Evolutionary conservation across 108 stramenopile species (phyloP).

Genomic region (Nannochloropsis salina): DNA sequence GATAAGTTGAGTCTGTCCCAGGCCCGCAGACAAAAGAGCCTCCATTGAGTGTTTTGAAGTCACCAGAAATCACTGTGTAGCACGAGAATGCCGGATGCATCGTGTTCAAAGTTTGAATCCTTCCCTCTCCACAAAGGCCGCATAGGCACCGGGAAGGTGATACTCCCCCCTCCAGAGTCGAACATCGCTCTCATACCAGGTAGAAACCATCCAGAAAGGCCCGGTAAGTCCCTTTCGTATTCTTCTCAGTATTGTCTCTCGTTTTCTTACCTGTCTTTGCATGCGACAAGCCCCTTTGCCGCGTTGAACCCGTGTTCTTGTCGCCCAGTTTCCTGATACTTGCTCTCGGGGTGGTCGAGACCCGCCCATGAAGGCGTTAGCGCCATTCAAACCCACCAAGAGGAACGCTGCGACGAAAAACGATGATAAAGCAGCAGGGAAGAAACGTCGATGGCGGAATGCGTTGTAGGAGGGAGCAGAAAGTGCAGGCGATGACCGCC

Average conservation of each 20-base stretch:
- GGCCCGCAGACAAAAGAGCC: not conserved
- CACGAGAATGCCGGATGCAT: too few species aligned
- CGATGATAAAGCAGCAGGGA: too few species aligned
- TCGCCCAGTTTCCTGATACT: not conserved
- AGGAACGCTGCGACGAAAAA: not conserved
- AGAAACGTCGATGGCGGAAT: too few species aligned
- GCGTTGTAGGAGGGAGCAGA: too few species aligned
- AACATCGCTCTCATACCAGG: too few species aligned
- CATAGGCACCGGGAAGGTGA: too few species aligned
- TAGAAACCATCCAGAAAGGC: too few species aligned
- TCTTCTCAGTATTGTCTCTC: not conserved
- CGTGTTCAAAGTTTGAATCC: not conserved
- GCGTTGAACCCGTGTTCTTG: not conserved
- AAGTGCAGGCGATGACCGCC: too few species aligned
- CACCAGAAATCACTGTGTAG: not conserved
- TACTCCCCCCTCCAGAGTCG: too few species aligned
- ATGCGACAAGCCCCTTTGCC: not conserved
- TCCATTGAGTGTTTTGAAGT: not conserved
- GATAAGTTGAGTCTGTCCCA: not conserved
- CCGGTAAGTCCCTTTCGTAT: not conserved
- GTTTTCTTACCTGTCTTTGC: slow-evolving; percentile 12
- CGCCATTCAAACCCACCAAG: not conserved
- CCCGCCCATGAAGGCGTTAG: not conserved
- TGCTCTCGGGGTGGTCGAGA: not conserved
- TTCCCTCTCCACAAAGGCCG: not conserved